phyloP scores from a whole-genome alignment of 2,329 filamentous ascomycete species.

The Pleoardoris graminearum region DNA sequence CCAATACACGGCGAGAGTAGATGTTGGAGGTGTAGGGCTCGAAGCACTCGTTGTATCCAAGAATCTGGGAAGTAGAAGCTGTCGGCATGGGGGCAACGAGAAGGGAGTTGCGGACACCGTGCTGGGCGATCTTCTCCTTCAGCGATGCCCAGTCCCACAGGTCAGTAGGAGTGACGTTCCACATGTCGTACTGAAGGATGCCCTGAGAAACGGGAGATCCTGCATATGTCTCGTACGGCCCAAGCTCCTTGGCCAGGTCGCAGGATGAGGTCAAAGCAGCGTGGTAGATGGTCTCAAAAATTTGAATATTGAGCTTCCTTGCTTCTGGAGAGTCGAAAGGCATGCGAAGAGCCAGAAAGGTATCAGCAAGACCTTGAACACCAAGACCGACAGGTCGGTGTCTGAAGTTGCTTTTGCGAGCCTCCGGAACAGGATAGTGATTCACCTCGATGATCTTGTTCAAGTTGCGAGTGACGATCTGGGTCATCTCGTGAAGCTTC shows the following conservation, averaged over 20 bases:
- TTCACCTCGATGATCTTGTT: conserved; percentile 99
- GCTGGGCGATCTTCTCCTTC: conserved; percentile 87
- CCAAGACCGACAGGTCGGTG: conserved; percentile 95
- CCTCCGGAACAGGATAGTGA: conserved; percentile 95
- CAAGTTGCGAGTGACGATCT: conserved; percentile 90
- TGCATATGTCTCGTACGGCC: conserved; percentile 86
- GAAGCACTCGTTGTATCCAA: conserved; percentile 99
- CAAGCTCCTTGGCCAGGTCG: conserved; percentile 80
- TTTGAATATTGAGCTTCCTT: conserved; percentile 91
- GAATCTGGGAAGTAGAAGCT: conserved; percentile 93
- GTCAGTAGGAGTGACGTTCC: conserved; percentile 88
- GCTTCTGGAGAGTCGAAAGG: conserved; percentile 97
- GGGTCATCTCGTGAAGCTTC: conserved; percentile 92
- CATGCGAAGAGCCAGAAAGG: conserved; percentile 94
- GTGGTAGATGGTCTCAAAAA: conserved; percentile 99
- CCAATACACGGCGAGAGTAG: conserved; percentile 96
- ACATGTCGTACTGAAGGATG: conserved; percentile 98
- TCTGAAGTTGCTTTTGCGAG: conserved; percentile 93
- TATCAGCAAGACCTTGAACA: conserved; percentile 96
- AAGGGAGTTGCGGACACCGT: conserved; percentile 93
- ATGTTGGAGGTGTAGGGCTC: conserved; percentile 99
- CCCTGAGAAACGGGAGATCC: conserved; percentile 94
- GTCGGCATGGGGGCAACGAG: conserved; percentile 97
- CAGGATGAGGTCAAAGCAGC: conserved; percentile 87
- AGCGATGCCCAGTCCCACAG: conserved; percentile 95